These are phyloP conservation scores for Camellia oleifera DNA, from an alignment of 179 eudicot genomes.

Conservation along the genomic window DNA sequence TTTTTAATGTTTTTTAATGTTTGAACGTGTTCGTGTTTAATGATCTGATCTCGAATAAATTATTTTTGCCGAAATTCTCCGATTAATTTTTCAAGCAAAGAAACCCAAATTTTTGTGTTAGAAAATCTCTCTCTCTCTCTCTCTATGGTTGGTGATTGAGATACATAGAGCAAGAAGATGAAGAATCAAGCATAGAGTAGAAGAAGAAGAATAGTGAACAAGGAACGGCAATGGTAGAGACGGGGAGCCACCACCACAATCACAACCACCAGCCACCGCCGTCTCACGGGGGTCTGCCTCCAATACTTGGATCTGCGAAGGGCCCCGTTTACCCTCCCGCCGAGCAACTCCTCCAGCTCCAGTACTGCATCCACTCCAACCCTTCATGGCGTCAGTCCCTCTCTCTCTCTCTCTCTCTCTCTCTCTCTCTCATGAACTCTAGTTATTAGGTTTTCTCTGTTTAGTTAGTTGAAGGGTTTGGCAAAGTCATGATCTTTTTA, in stretches of 20 bases:
- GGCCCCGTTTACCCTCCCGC: slow-evolving; percentile 73
- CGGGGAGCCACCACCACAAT: slow-evolving; percentile 55
- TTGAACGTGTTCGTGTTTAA: background rate
- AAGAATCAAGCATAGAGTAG: background rate
- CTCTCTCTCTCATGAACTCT: background rate
- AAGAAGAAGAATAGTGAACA: background rate
- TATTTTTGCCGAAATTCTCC: no score
- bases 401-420: slow-evolving; percentile 21
- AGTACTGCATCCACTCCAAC: slow-evolving; percentile 94
- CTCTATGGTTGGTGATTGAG: background rate
- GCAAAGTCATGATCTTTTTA: background rate
- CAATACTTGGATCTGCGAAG: slow-evolving; percentile 64
- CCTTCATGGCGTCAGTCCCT: slow-evolving; percentile 80
- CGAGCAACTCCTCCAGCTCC: slow-evolving; percentile 70
- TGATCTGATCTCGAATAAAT: background rate
- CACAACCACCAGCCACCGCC: slow-evolving; percentile 49
- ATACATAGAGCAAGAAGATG: background rate
- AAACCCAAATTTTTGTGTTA: background rate
- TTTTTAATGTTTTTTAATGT: background rate
- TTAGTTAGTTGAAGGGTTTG: background rate
- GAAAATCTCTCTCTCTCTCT: no score
- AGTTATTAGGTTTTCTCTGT: background rate
- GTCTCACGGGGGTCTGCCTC: slow-evolving; percentile 32
- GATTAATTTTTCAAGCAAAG: background rate
- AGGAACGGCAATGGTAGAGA: slow-evolving; percentile 42